Conservation (phyloP, 2,329 filamentous ascomycete genomes). For the Cercospora zeae-maydis region DNA sequence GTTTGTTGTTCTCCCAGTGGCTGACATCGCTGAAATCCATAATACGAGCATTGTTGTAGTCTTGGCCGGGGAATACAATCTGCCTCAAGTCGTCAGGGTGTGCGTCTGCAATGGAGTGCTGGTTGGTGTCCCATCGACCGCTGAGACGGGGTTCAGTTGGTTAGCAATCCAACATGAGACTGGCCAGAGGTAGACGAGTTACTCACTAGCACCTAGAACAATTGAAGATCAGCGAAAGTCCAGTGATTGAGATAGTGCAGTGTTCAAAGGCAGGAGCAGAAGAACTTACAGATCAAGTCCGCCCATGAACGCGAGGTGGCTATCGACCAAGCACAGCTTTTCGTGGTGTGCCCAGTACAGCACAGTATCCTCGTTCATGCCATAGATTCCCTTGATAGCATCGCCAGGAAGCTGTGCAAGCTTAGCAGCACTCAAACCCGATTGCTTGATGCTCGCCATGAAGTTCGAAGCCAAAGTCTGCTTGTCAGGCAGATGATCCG, state of each 20-base stretch:
- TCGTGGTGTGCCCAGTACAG: slow-evolving; percentile 93
- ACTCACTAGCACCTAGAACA: background rate
- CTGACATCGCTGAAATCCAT: slow-evolving; percentile 77
- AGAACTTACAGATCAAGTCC: slow-evolving; percentile 68
- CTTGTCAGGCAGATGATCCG: slow-evolving; percentile 76
- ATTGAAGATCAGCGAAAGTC: background rate
- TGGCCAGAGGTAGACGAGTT: background rate
- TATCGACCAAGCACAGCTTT: slow-evolving; percentile 80
- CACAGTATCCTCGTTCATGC: slow-evolving; percentile 74
- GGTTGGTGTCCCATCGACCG: slow-evolving; percentile 80
- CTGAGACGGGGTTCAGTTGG: slow-evolving; percentile 49
- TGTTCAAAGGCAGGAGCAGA: background rate
- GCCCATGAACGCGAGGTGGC: slow-evolving; percentile 82
- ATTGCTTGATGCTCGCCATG: slow-evolving; percentile 53
- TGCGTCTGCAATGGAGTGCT: slow-evolving; percentile 76
- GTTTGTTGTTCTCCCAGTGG: slow-evolving; percentile 81
- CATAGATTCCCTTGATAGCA: slow-evolving; percentile 74
- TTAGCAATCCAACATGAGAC: background rate
- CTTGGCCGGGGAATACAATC: slow-evolving; percentile 82
- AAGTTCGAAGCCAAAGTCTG: slow-evolving; percentile 62
- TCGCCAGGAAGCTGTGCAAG: slow-evolving; percentile 66
- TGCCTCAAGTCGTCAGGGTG: slow-evolving; percentile 73
- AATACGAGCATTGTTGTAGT: slow-evolving; percentile 84
- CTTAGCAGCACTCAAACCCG: slow-evolving; percentile 54
- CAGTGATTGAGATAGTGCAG: background rate